phyloP scores from a whole-genome alignment of 2,329 filamentous ascomycete genomes.

The Ophiostoma sp. region DNA sequence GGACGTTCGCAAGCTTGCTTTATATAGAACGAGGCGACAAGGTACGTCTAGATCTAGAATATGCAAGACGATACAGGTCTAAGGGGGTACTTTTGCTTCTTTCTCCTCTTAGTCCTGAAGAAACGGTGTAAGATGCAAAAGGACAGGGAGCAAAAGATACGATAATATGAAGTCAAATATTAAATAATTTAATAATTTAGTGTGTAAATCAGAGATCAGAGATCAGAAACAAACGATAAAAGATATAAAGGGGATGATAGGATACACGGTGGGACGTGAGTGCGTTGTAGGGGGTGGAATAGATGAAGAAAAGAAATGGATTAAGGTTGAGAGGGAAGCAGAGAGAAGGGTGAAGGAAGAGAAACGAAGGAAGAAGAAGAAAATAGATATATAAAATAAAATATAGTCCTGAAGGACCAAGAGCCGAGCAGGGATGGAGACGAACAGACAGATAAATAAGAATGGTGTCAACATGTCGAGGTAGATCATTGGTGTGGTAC shows the following conservation, averaged over 20 bases:
- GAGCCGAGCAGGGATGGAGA: background rate
- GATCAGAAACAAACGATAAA: background rate
- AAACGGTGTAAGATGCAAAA: slow-evolving; percentile 13
- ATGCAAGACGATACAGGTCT: background rate
- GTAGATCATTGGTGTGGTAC: background rate
- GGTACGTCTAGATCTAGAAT: background rate
- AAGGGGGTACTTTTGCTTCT: slow-evolving; percentile 2
- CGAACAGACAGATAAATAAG: background rate
- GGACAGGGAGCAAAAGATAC: background rate
- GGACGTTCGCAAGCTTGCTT: slow-evolving; percentile 3
- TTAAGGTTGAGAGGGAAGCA: background rate
- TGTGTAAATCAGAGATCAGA: too few species aligned
- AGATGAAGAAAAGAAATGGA: background rate
- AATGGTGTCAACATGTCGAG: slow-evolving; percentile 4
- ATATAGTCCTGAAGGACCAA: background rate
- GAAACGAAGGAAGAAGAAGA: background rate
- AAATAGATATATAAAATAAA: background rate
- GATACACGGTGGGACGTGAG: background rate
- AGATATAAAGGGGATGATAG: background rate
- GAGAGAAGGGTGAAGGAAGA: background rate
- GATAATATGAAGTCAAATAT: background rate
- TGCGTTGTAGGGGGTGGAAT: background rate
- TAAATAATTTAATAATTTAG: background rate
- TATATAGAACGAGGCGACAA: slow-evolving; percentile 2
- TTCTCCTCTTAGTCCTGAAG: background rate